A percentile compares a stretch with the other conserved stretches of the same genome.
These are phyloP conservation scores for Thelonectria rubi DNA, from an alignment of 2,329 filamentous ascomycete genomes.

Conservation along the genomic window DNA sequence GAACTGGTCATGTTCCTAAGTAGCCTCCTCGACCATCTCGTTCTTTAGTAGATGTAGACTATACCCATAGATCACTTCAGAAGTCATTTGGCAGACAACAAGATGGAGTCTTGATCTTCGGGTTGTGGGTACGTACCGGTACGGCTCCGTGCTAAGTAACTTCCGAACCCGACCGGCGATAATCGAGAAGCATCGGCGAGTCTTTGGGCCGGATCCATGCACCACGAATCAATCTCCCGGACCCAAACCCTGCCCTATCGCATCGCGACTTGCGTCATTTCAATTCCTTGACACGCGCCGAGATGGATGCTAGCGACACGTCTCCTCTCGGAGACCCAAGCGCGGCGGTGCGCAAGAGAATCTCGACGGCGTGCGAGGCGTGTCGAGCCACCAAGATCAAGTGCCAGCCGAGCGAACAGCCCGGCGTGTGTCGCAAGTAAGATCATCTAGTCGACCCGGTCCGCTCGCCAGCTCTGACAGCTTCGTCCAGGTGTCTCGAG, in stretches of 20 bases:
- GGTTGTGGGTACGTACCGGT: background rate
- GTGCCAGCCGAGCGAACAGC: conserved; percentile 58
- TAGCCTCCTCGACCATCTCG: no score
- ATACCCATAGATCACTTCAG: no score
- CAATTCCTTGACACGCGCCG: background rate
- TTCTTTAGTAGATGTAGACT: no score
- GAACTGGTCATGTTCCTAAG: no score
- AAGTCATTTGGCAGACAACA: no score
- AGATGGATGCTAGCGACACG: conserved; percentile 25
- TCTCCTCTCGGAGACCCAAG: conserved; percentile 25
- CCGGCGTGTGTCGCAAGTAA: conserved; percentile 62
- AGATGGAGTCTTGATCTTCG: background rate
- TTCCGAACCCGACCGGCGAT: conserved; percentile 26
- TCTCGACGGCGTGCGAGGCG: conserved; percentile 61
- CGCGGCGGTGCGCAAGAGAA: conserved; percentile 37
- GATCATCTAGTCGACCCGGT: background rate
- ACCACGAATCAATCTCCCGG: no score
- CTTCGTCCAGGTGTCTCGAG: conserved; percentile 55
- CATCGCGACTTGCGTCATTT: background rate
- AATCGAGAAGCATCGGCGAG: conserved; percentile 10
- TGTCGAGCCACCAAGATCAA: conserved; percentile 64
- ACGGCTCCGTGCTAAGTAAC: conserved; percentile 14
- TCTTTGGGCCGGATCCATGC: conserved; percentile 24
- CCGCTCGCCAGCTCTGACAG: background rate
- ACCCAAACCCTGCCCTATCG: background rate